Evolutionary conservation across 2,329 filamentous ascomycete genomes (phyloP).

Genomic region (Fusarium begoniae): DNA sequence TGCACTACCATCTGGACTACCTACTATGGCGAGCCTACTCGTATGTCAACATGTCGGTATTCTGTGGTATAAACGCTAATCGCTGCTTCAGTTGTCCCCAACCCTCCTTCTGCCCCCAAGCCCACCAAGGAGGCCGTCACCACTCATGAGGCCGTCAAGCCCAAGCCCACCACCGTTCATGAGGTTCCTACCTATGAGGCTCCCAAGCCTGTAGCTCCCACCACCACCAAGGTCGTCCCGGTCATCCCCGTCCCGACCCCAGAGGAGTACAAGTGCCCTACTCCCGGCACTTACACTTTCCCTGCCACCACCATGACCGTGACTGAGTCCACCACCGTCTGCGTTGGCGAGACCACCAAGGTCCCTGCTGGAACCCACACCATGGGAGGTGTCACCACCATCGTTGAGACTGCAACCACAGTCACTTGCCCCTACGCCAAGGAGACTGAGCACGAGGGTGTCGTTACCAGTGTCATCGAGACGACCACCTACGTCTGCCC

Average conservation of each 20-base stretch:
- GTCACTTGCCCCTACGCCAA: slow-evolving; percentile 76
- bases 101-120: slow-evolving; percentile 45
- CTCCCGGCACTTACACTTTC: slow-evolving; percentile 79
- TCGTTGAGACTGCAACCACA: slow-evolving; percentile 72
- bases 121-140: slow-evolving; percentile 26
- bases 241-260: slow-evolving; percentile 63
- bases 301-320: slow-evolving; percentile 76
- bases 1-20: slow-evolving; percentile 81
- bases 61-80: slow-evolving; percentile 27
- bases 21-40: slow-evolving; percentile 71
- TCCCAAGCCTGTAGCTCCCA: slow-evolving; percentile 31
- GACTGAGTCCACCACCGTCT: slow-evolving; percentile 73
- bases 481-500: slow-evolving; percentile 80
- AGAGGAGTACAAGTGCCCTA: slow-evolving; percentile 64
- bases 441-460: slow-evolving; percentile 64
- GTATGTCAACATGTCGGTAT: slow-evolving; percentile 55
- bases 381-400: slow-evolving; percentile 76
- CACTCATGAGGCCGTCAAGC: slow-evolving; percentile 22
- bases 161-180: slow-evolving; percentile 18
- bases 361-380: slow-evolving; percentile 73
- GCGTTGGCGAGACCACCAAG: slow-evolving; percentile 68
- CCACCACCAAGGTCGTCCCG: slow-evolving; percentile 53
- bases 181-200: slow-evolving; percentile 16
- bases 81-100: slow-evolving; percentile 49
- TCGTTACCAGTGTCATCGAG: slow-evolving; percentile 73